Evolutionary conservation across 2,329 filamentous ascomycete species (phyloP).

Genomic region (Pyrenophora seminiperda): DNA sequence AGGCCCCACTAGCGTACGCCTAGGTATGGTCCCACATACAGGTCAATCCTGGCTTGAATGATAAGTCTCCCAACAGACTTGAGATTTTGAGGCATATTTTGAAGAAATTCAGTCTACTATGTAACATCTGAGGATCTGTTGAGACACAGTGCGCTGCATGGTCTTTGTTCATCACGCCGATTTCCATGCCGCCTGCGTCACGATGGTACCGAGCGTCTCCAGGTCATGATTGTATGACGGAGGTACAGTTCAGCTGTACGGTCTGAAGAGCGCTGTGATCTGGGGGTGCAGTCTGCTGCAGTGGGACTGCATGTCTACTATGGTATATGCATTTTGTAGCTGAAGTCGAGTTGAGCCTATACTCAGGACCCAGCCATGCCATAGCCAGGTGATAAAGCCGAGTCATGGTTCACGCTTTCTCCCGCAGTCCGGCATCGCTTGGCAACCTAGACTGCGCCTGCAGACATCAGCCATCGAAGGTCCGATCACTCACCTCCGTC

Average conservation of each 20-base stretch:
- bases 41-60: slow-evolving; percentile 17
- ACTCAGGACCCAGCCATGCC: too few species aligned
- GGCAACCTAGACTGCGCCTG: slow-evolving; percentile 20
- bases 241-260: slow-evolving; percentile 8
- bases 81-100: slow-evolving; percentile 3
- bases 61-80: slow-evolving; percentile 15
- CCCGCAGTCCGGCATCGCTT: slow-evolving; percentile 34
- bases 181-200: neutral
- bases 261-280: slow-evolving; percentile 13
- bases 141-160: neutral
- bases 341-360: slow-evolving; percentile 39
- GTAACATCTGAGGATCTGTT: neutral
- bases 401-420: slow-evolving; percentile 39
- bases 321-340: slow-evolving; percentile 35
- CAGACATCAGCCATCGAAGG: slow-evolving; percentile 22
- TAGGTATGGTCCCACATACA: slow-evolving; percentile 37
- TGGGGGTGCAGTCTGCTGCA: slow-evolving; percentile 31
- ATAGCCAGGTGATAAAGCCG: slow-evolving; percentile 20
- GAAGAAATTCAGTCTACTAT: neutral
- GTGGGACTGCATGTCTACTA: slow-evolving; percentile 30
- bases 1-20: slow-evolving; percentile 34
- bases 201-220: neutral
- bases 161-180: too few species aligned
- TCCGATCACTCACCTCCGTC: slow-evolving; percentile 20
- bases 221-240: neutral